Evolutionary conservation across 495 filamentous ascomycete species (phyloP), one percentile per base, ranked within the genome.

Genomic region (Penicillium bovifimosum): DNA sequence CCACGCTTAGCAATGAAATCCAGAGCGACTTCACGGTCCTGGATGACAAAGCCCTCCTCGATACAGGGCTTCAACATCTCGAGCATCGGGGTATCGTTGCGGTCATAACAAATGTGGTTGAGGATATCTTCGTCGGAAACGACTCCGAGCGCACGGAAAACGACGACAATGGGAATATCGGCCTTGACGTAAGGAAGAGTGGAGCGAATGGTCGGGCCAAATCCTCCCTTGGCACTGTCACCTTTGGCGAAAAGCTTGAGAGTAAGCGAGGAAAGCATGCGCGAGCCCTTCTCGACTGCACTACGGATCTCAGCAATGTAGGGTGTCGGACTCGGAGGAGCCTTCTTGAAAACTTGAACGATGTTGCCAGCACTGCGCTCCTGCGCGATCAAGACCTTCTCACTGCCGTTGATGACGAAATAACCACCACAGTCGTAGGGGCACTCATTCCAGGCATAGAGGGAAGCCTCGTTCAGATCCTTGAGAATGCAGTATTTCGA

Each of bases 401-500:
- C 93, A 66, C 88, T 93, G n/a, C 93, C 93, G 71, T 97, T 99
- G 73, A 99, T 97, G 54, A 99, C 86, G 68, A 99, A 99, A 59
- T 99, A 99, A 50, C 93, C 93, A 42, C 93, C 93, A 57, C 93
- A 92, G 63, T 99, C 93, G 67, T 95, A 97, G 0, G 95, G 93
- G 50, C 93, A 99, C 70, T 99, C 93, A 63, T 92, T 92, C 69
- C 88, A 84, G 9, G 83, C 75, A 62, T 92, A 96, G 1, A 97
- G 77, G 14, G 85, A 82, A 46, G 88, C 81, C 53, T 96, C 91
- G 44, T 78, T 79, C 59, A 91, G 77, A 51, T 86, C 83, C 60
- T 86, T 86, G 55, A 99, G 71, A 45, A 90, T 86, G 74, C 93
- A 99, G 57, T 91, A 88, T 63, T 91, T 87, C 3, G 89, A 95